Evolutionary conservation across 169 alveolate genomes (phyloP), one percentile per base, ranked within the genome.

Genomic region (Cryptosporidium canis): DNA sequence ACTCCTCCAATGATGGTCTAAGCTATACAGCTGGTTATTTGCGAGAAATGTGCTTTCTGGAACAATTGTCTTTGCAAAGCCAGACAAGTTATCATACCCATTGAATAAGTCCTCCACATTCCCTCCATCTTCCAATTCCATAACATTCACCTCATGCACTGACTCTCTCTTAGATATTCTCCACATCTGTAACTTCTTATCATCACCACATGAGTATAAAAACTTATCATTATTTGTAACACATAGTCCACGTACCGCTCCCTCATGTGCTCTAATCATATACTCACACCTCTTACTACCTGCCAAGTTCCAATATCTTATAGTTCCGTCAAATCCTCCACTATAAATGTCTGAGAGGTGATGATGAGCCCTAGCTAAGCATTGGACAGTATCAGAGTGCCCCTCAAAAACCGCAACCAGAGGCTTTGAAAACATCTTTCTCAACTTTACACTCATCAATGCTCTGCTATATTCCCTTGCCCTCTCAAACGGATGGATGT

Each of bases 361-460:
- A 55, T 85, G 71, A 27, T 82, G 87, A 90, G 96, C 93, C 87
- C 97, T 95, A 11, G 97, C 93, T 92, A 98, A 72, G 7, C 94
- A 85, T 83, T 95, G 93, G 44, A 98, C 97, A 2, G 98, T 96
- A 93, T 98, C 99, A 41, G 98, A 94, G 84, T 98, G 99, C 14
- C 98, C 99, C 68, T 96, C 97, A 77, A 98, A 90, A 16, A 98
- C 97, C 48, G 95, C 93, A 12, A 98, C 91, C 71, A 98, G 95
- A 5, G 99, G 99, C 90, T 98, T 97, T 14, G 99, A 97, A 94
- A 97, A 98, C 90, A 98, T 94, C 90, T 97, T 98, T 83, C 97
- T 98, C 51, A 98, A 91, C 90, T 98, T 98, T n/a, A 98, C 97
- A 27, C 99, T 98, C 85, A 95, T 96, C 51, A 97, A 91, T 9